Evolutionary conservation across 257 asterid genomes (phyloP).

Genomic region (Nicotiana benthamiana): DNA sequence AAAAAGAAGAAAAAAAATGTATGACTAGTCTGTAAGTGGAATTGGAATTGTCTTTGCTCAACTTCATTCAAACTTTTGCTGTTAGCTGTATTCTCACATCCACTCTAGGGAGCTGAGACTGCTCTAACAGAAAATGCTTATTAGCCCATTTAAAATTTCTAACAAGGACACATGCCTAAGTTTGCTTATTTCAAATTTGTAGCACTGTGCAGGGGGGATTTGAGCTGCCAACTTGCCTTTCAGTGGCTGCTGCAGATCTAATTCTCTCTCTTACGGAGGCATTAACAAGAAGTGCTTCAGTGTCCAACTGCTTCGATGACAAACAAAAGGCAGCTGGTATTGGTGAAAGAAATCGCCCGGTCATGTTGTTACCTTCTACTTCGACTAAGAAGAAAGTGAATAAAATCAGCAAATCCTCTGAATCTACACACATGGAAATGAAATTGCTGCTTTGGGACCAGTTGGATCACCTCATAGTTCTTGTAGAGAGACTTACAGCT

Average conservation of each 20-base stretch:
- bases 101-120: neutral
- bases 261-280: constrained; percentile 62
- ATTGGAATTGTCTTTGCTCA: neutral
- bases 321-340: constrained; percentile 34
- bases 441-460: constrained; percentile 72
- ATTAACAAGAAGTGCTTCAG: constrained; percentile 41
- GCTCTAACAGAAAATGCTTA: neutral
- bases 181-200: constrained; percentile 27
- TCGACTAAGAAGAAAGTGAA: constrained; percentile 25
- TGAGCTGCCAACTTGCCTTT: constrained; percentile 93
- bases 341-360: constrained; percentile 27
- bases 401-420: constrained; percentile 33
- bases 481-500: constrained; percentile 60
- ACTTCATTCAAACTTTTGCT: neutral
- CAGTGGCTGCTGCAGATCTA: constrained; percentile 86
- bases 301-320: constrained; percentile 28
- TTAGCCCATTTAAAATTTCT: neutral
- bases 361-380: constrained; percentile 24
- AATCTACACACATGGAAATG: constrained; percentile 36
- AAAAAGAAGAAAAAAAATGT: neutral
- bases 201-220: constrained; percentile 71
- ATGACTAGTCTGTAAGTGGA: neutral
- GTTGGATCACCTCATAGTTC: constrained; percentile 48
- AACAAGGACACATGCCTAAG: neutral
- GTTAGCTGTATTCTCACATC: neutral